These are phyloP conservation scores for Moniliophthora roreri DNA, from an alignment of 1,284 basidiomycete species.

Conservation along the genomic window DNA sequence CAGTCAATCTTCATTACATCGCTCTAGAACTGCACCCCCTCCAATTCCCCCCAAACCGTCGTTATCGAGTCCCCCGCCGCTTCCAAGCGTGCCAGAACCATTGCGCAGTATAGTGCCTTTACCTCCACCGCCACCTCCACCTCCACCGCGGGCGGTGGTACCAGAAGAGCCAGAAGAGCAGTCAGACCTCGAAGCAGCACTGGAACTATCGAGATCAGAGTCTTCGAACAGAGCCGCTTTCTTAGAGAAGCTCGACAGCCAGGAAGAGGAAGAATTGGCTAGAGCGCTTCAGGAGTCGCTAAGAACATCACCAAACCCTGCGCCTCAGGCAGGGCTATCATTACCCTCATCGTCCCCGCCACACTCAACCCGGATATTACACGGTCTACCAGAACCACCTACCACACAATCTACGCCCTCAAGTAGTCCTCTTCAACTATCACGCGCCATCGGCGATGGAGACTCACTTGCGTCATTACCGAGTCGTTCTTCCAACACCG, in stretches of 20 bases:
- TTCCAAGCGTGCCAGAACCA: conserved; percentile 4
- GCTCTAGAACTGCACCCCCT: conserved; percentile 21
- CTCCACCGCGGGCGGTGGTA: background rate
- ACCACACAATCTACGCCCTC: no score
- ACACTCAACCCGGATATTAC: conserved; percentile 12
- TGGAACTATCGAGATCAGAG: conserved; percentile 58
- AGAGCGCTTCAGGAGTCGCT: conserved; percentile 63
- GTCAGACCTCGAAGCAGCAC: conserved; percentile 26
- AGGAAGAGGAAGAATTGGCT: conserved; percentile 68
- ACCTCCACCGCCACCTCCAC: background rate
- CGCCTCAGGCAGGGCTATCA: conserved; percentile 16
- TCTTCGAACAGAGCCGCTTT: conserved; percentile 36
- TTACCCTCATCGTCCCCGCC: conserved; percentile 11
- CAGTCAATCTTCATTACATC: conserved; percentile 14
- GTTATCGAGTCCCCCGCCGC: conserved; percentile 9
- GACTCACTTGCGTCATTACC: background rate
- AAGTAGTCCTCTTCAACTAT: background rate
- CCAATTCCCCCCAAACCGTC: conserved; percentile 17
- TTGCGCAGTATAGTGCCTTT: background rate
- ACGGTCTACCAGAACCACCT: background rate
- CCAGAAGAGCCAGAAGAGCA: conserved; percentile 16
- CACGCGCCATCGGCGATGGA: background rate
- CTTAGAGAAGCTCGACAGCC: conserved; percentile 32
- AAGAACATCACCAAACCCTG: conserved; percentile 15
- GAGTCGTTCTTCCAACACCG: background rate